Evolutionary conservation across 2,329 filamentous ascomycete species (phyloP).

Genomic region (Thermothelomyces thermophilus): DNA sequence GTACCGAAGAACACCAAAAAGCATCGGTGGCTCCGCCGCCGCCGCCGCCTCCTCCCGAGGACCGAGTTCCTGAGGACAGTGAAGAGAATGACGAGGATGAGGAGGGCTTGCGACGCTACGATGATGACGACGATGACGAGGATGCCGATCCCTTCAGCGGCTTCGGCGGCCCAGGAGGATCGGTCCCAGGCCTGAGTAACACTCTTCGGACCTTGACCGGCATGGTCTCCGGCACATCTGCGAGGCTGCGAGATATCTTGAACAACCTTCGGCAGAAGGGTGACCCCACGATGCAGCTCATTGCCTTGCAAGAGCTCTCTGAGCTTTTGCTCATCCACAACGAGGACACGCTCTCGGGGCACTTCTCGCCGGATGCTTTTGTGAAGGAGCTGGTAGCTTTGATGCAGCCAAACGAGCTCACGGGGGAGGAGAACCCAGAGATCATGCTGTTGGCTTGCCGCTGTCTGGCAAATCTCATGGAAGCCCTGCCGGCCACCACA

Average conservation of each 20-base stretch:
- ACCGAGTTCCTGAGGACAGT: slow-evolving; percentile 34
- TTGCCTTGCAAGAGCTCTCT: slow-evolving; percentile 87
- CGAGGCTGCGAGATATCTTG: slow-evolving; percentile 71
- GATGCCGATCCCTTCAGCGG: slow-evolving; percentile 56
- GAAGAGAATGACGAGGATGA: slow-evolving; percentile 47
- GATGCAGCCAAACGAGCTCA: slow-evolving; percentile 84
- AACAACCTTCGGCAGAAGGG: slow-evolving; percentile 73
- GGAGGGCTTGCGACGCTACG: slow-evolving; percentile 42
- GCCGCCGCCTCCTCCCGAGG: slow-evolving; percentile 39
- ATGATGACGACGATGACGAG: slow-evolving; percentile 33
- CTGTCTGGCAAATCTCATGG: slow-evolving; percentile 95
- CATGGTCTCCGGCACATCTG: slow-evolving; percentile 81
- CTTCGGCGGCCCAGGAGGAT: slow-evolving; percentile 61
- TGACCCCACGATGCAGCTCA: slow-evolving; percentile 79
- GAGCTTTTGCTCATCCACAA: slow-evolving; percentile 91
- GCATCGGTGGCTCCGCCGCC: slow-evolving; percentile 37
- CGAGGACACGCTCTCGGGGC: slow-evolving; percentile 90
- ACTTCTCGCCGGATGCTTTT: slow-evolving; percentile 90
- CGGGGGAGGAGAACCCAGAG: slow-evolving; percentile 83
- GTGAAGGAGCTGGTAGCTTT: slow-evolving; percentile 88
- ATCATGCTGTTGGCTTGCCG: slow-evolving; percentile 96
- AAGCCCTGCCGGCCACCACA: slow-evolving; percentile 85
- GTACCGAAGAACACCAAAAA: slow-evolving; percentile 52
- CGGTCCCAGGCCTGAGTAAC: slow-evolving; percentile 62
- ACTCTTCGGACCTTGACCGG: slow-evolving; percentile 83